Evolutionary conservation across 1,284 basidiomycete genomes (phyloP).

Genomic region (Apiotrichum akiyoshidainum): DNA sequence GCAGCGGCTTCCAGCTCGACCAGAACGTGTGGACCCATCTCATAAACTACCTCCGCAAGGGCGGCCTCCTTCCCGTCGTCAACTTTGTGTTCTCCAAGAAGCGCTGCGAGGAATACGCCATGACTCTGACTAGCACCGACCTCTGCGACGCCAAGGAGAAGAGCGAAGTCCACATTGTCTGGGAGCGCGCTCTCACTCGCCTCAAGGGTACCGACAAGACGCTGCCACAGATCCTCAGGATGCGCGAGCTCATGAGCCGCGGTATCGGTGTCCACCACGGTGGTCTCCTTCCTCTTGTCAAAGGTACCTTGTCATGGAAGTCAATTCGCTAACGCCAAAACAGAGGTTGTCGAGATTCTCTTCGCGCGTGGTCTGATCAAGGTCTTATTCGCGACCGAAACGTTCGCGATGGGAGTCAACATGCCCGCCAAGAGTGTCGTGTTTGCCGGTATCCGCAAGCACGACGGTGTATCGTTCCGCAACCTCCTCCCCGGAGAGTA

Average conservation of each 20-base stretch:
- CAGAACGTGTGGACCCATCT: slow-evolving; percentile 94
- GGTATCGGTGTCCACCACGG: slow-evolving; percentile 98
- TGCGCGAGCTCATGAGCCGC: slow-evolving; percentile 83
- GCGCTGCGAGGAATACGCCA: slow-evolving; percentile 92
- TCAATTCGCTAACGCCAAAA: slow-evolving; percentile 64
- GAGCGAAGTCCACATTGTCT: slow-evolving; percentile 91
- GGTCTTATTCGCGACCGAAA: slow-evolving; percentile 96
- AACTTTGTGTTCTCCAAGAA: slow-evolving; percentile 98
- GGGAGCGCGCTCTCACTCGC: slow-evolving; percentile 86
- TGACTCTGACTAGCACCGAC: slow-evolving; percentile 82
- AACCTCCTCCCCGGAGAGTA: slow-evolving; percentile 81
- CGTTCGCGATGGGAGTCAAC: slow-evolving; percentile 99
- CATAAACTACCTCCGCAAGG: slow-evolving; percentile 80
- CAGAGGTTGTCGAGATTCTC: slow-evolving; percentile 87
- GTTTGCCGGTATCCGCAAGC: slow-evolving; percentile 91
- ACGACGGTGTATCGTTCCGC: slow-evolving; percentile 89
- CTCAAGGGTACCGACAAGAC: slow-evolving; percentile 90
- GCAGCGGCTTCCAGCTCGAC: slow-evolving; percentile 66
- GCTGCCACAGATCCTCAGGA: slow-evolving; percentile 90
- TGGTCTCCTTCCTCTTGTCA: slow-evolving; percentile 92
- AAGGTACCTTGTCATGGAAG: slow-evolving; percentile 58
- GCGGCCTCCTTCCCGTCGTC: slow-evolving; percentile 83
- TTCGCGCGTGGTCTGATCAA: slow-evolving; percentile 96
- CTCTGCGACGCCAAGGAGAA: slow-evolving; percentile 82
- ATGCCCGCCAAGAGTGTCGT: slow-evolving; percentile 99